Evolutionary conservation across 1,284 basidiomycete genomes (phyloP), one percentile per base, ranked within the genome.

Genomic region (Naganishia sp.): DNA sequence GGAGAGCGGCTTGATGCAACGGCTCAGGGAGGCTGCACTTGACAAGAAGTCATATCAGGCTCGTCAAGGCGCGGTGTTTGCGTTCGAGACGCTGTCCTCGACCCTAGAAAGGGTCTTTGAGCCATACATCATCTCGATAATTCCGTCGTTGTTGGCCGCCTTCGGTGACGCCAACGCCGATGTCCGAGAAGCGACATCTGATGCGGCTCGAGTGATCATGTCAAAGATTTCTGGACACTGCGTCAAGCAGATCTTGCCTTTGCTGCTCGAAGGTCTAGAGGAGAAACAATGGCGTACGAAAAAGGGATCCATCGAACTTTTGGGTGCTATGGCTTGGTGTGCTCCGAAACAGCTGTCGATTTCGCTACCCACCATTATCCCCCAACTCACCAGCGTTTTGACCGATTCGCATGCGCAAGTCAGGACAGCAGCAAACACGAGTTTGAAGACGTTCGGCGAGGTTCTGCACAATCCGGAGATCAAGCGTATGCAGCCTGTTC

Each of bases 261-360:
- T 90, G 1, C 80, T 99, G 9, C 84, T 99, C 6, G 88, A 88
- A 42, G 95, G 94, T 42, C 83, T 99, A 54, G 94, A 98, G 72
- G 96, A 99, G 78, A 98, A 97, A 78, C 96, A 99, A 77, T 99
- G 96, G 96, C 85, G 95, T 32, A 93, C 94, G 1, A 99, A 99
- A 83, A 98, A 98, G 77, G 82, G 96, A 1, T 95, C 94, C 3
- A 97, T 99, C 71, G 96, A 99, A 77, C 81, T 99, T n/a, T 83
- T 99, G 64, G 96, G 96, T 43, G 90, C 94, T 82, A 99, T 99
- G 94, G 96, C 96, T 0, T 99, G 95, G 80, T 96, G 95, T 80
- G 94, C 96, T 6, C 96, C 95, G 2, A 87, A 88, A 57, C 96
- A 99, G 78, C 85, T 99, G 15, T 97, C 96, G 0, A 84, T 94